phyloP scores from a whole-genome alignment of 495 filamentous ascomycete genomes.

The Penicillium pancosmium region DNA sequence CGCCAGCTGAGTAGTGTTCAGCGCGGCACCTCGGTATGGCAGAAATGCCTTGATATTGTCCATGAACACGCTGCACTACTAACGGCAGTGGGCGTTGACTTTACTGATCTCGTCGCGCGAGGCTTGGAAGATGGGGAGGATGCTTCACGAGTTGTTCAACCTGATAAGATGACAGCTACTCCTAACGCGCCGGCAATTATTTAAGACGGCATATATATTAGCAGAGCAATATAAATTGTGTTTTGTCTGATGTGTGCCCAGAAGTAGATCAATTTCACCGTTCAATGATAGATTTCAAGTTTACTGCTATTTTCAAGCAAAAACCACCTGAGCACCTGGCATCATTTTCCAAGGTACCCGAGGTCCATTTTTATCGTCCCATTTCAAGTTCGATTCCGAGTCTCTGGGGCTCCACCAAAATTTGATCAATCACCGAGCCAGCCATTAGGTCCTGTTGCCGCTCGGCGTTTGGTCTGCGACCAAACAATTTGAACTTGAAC shows the following conservation, averaged over 20 bases:
- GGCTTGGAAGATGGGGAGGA: slow-evolving; percentile 38
- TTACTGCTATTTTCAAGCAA: too few species aligned
- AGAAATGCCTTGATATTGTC: slow-evolving; percentile 80
- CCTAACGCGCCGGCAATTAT: slow-evolving; percentile 6
- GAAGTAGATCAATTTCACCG: too few species aligned
- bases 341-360: too few species aligned
- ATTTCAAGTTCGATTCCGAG: background rate
- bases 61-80: slow-evolving; percentile 79
- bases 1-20: slow-evolving; percentile 83
- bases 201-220: background rate
- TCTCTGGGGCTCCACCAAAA: background rate
- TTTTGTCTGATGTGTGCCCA: too few species aligned
- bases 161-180: slow-evolving; percentile 22
- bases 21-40: slow-evolving; percentile 68
- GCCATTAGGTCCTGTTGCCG: background rate
- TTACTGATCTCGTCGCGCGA: slow-evolving; percentile 66
- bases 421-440: background rate
- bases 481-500: background rate
- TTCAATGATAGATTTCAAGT: too few species aligned
- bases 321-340: too few species aligned
- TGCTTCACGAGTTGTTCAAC: slow-evolving; percentile 26
- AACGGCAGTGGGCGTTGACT: slow-evolving; percentile 87
- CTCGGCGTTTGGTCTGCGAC: slow-evolving; percentile 8
- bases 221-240: background rate
- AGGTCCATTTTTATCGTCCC: too few species aligned